These are phyloP conservation scores for Aspergillus cristatus DNA, from an alignment of 495 filamentous ascomycete species.

Conservation along the genomic window DNA sequence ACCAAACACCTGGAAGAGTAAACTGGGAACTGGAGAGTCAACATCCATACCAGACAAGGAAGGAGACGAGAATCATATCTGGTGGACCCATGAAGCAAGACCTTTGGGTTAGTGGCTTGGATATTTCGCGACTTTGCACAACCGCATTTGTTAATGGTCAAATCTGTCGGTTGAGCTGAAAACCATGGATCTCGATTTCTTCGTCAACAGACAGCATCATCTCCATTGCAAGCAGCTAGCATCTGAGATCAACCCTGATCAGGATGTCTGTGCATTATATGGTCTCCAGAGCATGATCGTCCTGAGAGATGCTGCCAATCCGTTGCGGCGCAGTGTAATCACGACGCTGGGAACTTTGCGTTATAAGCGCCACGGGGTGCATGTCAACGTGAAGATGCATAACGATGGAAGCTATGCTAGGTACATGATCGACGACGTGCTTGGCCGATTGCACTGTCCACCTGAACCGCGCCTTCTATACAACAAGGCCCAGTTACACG, in stretches of 20 bases:
- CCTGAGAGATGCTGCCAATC: slow-evolving; percentile 25
- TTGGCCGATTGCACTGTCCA: slow-evolving; percentile 40
- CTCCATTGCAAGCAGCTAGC: slow-evolving; percentile 21
- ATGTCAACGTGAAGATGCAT: slow-evolving; percentile 31
- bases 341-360: slow-evolving; percentile 33
- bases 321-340: slow-evolving; percentile 42
- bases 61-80: slow-evolving; percentile 9
- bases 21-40: slow-evolving; percentile 21
- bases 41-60: slow-evolving; percentile 14
- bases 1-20: slow-evolving; percentile 28
- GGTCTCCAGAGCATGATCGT: slow-evolving; percentile 49
- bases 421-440: slow-evolving; percentile 37
- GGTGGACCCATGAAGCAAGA: slow-evolving; percentile 25
- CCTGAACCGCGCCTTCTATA: slow-evolving; percentile 42
- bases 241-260: slow-evolving; percentile 42
- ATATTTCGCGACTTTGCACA: slow-evolving; percentile 29
- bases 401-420: slow-evolving; percentile 25
- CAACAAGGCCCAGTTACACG: slow-evolving; percentile 46
- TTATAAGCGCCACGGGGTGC: slow-evolving; percentile 12
- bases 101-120: slow-evolving; percentile 16
- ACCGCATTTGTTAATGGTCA: slow-evolving; percentile 17
- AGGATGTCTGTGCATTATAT: slow-evolving; percentile 41
- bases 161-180: slow-evolving; percentile 39
- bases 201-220: slow-evolving; percentile 16
- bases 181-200: slow-evolving; percentile 42